Percentiles rank a stretch among this genome's conserved stretches.
phyloP scores from a whole-genome alignment of 75 land plant species.

The Cunninghamia lanceolata region DNA sequence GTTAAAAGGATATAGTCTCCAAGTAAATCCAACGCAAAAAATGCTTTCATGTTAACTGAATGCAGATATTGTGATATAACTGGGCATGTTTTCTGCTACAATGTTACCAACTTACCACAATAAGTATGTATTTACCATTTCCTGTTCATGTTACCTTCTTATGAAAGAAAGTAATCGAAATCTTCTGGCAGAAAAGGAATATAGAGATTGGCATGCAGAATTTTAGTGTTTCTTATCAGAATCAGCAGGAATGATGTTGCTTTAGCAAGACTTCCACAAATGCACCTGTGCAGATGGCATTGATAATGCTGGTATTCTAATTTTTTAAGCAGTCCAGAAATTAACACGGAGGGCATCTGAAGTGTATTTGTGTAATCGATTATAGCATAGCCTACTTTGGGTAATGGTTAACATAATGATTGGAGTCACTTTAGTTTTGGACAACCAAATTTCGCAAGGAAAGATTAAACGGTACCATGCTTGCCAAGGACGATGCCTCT shows the following conservation, averaged over 20 bases:
- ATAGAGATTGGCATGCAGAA: no score
- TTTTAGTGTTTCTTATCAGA: no score
- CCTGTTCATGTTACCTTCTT: not conserved
- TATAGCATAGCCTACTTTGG: slow-evolving; percentile 53
- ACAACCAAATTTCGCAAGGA: no score
- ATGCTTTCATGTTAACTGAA: not conserved
- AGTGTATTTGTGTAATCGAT: slow-evolving; percentile 77
- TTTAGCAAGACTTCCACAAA: not conserved
- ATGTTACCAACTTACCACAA: not conserved
- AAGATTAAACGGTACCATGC: no score
- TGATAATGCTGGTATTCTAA: slow-evolving; percentile 6
- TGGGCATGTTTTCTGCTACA: not conserved
- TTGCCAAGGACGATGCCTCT: no score
- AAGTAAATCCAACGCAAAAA: not conserved
- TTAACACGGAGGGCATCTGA: slow-evolving; percentile 52
- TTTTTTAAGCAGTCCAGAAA: slow-evolving; percentile 20
- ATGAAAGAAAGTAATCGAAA: not conserved
- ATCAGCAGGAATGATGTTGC: not conserved
- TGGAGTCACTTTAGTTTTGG: slow-evolving; percentile 43
- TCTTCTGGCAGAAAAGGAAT: not conserved
- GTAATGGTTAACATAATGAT: slow-evolving; percentile 52
- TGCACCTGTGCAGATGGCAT: not conserved
- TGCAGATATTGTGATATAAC: not conserved
- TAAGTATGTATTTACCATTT: not conserved
- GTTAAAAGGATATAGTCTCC: not conserved